phyloP scores from a whole-genome alignment of 2,329 filamentous ascomycete species.

The Botrytis elliptica region DNA sequence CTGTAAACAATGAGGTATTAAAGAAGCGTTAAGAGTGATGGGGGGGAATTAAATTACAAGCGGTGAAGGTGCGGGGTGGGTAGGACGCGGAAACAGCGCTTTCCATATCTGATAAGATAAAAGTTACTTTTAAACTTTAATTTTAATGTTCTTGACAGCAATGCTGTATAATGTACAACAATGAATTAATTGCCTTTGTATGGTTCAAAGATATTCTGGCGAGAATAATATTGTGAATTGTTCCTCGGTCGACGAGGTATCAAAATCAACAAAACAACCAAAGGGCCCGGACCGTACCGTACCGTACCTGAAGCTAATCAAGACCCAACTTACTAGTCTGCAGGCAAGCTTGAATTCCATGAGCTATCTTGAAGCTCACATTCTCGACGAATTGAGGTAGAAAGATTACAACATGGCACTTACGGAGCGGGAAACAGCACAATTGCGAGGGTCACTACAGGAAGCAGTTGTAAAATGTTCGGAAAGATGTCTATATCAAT shows the following conservation, averaged over 20 bases:
- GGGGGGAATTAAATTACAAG: constrained; percentile 11
- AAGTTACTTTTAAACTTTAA: not conserved
- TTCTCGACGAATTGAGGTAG: not conserved
- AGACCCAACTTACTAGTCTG: not conserved
- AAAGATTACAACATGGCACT: constrained; percentile 40
- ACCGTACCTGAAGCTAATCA: not conserved
- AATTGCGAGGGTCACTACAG: constrained; percentile 64
- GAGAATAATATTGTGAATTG: not conserved
- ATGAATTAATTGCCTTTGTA: not conserved
- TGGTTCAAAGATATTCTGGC: not conserved
- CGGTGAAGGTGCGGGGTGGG: constrained; percentile 23
- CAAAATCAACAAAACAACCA: not conserved
- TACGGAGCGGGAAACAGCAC: constrained; percentile 55
- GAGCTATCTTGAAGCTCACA: not conserved
- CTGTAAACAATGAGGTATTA: not conserved
- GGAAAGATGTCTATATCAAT: constrained; percentile 92
- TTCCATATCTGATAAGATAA: not conserved
- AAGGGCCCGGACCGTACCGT: not conserved
- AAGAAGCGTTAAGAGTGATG: not conserved
- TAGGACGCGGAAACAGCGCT: constrained; percentile 18
- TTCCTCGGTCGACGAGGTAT: constrained; percentile 8
- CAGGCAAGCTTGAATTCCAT: not conserved
- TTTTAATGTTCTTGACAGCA: not conserved
- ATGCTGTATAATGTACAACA: not conserved
- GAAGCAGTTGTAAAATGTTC: constrained; percentile 88